Evolutionary conservation across 805 yeast species (phyloP), one percentile per base, ranked within the genome.

Genomic region (Nakazawaea anatomiae): DNA sequence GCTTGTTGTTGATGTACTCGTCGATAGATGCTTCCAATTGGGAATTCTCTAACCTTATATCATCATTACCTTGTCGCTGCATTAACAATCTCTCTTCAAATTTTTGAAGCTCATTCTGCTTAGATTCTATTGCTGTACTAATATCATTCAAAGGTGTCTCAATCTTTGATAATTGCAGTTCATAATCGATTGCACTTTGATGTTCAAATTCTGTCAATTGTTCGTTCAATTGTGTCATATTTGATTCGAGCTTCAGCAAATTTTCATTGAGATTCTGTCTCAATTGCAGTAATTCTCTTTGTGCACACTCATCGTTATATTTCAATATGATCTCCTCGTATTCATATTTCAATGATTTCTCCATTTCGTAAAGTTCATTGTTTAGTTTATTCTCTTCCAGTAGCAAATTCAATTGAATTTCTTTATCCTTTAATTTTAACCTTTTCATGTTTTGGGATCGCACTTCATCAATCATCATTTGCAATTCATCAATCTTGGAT

Each of bases 321-420:
- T 57, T 12, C 48, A 48, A 18, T 50, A 48, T 39, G 14, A 40
- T 28, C 25, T 36, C 42, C 5, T 50, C 51, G 39, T 52, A 50
- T 27, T 54, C 39, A 4, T 50, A 42, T n/a, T 47, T 46, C 29
- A 49, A 51, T 6, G 60, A 57, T 18, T 50, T 41, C n/a, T 60
- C 52, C 8, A 63, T 46, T 27, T 55, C 50, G 12, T 55, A 58
- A 25, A 66, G 55, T 28, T 62, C 54, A 6, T 42, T 28, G 38
- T 57, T 54, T 28, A 66, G 46, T 5, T 48, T 39, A 14, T 51
- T 48, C 6, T 59, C 30, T 32, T 25, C 32, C 44, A 7, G 47
- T 45, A 61, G 64, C 12, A 47, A 46, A 39, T 50, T 48, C 32
- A 58, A 47, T 7, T 46, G 38, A 1, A 46, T 14, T 25, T 57